A percentile compares a stretch with the other conserved stretches of the same genome.
phyloP scores from a whole-genome alignment of 148 eudicot species.

The Limonium bicolor region DNA sequence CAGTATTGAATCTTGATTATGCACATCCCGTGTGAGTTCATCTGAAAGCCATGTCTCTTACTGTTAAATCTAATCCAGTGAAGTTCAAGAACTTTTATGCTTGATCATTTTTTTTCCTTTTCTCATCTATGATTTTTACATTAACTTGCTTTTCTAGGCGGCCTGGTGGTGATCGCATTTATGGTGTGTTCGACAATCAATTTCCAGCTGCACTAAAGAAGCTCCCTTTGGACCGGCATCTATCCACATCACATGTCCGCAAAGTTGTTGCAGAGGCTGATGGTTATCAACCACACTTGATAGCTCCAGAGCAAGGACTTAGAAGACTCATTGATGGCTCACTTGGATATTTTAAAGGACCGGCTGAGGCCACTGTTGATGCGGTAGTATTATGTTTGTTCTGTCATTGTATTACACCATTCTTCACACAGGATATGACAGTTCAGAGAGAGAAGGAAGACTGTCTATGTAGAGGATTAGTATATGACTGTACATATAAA shows the following conservation, averaged over 20 bases:
- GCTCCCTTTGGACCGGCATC: conserved; percentile 98
- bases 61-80: too few relatives aligned
- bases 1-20: too few relatives aligned
- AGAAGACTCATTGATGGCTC: conserved; percentile 98
- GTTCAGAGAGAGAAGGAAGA: too few relatives aligned
- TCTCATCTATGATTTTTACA: neutral
- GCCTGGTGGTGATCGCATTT: conserved; percentile 92
- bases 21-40: too few relatives aligned
- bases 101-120: neutral
- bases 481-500: too few relatives aligned
- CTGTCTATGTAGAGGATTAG: too few relatives aligned
- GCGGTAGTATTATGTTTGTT: conserved; percentile 58
- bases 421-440: too few relatives aligned
- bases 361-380: conserved; percentile 98
- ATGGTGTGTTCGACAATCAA: conserved; percentile 94
- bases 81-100: too few relatives aligned
- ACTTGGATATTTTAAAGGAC: conserved; percentile 95
- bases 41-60: too few relatives aligned
- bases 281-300: conserved; percentile 98
- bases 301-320: conserved; percentile 98
- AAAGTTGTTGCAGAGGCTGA: conserved; percentile 97
- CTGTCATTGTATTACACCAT: too few relatives aligned
- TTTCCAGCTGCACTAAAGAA: conserved; percentile 95
- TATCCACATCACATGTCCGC: conserved; percentile 73
- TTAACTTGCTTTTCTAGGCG: conserved; percentile 42